Evolutionary conservation across 2,329 filamentous ascomycete species (phyloP).

Genomic region (Dactylellina drechsleri): DNA sequence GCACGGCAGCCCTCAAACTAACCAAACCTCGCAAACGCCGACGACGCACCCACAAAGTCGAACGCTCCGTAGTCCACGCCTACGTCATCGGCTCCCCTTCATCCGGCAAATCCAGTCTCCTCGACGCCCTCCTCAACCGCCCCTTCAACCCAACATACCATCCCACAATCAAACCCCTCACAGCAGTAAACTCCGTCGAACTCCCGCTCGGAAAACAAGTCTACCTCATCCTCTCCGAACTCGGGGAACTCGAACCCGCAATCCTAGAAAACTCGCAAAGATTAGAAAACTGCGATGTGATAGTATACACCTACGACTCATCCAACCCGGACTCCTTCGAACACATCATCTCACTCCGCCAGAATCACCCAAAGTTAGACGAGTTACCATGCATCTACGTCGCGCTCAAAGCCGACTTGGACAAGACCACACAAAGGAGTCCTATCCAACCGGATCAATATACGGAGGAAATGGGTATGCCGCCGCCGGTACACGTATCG

Average conservation of each 20-base stretch:
- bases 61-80: constrained; percentile 92
- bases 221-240: constrained; percentile 93
- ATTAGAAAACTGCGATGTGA: constrained; percentile 88
- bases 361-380: constrained; percentile 82
- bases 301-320: constrained; percentile 96
- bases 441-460: constrained; percentile 93
- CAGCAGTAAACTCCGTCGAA: constrained; percentile 95
- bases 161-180: constrained; percentile 92
- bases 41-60: constrained; percentile 82
- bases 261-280: constrained; percentile 91
- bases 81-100: constrained; percentile 87
- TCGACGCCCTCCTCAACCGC: constrained; percentile 89
- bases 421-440: constrained; percentile 94
- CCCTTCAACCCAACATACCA: constrained; percentile 85
- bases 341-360: constrained; percentile 83
- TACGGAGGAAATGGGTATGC: constrained; percentile 84
- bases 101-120: constrained; percentile 84
- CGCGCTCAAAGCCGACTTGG: constrained; percentile 91
- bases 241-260: constrained; percentile 93
- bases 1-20: constrained; percentile 85
- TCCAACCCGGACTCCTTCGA: constrained; percentile 95
- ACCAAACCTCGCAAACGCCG: constrained; percentile 91
- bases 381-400: constrained; percentile 91
- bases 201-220: constrained; percentile 95
- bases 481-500: constrained; percentile 90